Percentiles rank a stretch among this genome's conserved stretches.
These are phyloP conservation scores for Floccularia luteovirens DNA, from an alignment of 768 basidiomycete species.

Conservation along the genomic window DNA sequence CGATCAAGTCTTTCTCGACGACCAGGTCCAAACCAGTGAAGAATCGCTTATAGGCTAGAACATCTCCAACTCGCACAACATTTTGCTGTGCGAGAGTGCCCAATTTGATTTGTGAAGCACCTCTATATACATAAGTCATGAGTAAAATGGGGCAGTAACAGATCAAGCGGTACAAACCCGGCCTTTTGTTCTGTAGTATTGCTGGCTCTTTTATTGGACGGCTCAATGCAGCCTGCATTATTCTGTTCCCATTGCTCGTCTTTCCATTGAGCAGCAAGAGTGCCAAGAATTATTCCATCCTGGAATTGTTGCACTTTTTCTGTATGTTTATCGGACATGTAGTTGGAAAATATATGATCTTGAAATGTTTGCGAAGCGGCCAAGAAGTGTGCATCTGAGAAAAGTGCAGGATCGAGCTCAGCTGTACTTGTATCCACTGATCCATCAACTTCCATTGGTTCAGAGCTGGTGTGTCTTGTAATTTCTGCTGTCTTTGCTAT, in stretches of 20 bases:
- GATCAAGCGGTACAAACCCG: conserved; percentile 18
- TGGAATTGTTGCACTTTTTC: conserved; percentile 34
- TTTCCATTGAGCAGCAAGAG: conserved; percentile 51
- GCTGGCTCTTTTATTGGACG: no score
- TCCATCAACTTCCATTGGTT: no score
- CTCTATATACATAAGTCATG: conserved; percentile 13
- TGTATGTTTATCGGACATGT: conserved; percentile 35
- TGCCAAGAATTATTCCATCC: conserved; percentile 34
- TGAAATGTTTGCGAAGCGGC: conserved; percentile 51
- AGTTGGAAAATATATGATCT: conserved; percentile 49
- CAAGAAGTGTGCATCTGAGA: conserved; percentile 46
- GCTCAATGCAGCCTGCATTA: no score
- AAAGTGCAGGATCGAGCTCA: conserved; percentile 28
- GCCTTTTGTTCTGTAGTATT: conserved; percentile 9
- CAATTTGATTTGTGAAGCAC: conserved; percentile 37
- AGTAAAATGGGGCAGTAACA: background rate
- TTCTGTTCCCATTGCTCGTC: conserved; percentile 52
- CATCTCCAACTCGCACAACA: conserved; percentile 42
- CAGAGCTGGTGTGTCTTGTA: conserved; percentile 5
- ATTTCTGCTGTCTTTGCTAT: conserved; percentile 11
- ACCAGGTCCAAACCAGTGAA: conserved; percentile 28
- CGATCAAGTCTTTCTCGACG: conserved; percentile 52
- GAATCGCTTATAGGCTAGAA: conserved; percentile 44
- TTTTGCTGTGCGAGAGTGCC: conserved; percentile 33
- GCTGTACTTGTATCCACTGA: background rate